phyloP scores from a whole-genome alignment of 371 early-diverging fungal species.

The Apophysomyces sp. region DNA sequence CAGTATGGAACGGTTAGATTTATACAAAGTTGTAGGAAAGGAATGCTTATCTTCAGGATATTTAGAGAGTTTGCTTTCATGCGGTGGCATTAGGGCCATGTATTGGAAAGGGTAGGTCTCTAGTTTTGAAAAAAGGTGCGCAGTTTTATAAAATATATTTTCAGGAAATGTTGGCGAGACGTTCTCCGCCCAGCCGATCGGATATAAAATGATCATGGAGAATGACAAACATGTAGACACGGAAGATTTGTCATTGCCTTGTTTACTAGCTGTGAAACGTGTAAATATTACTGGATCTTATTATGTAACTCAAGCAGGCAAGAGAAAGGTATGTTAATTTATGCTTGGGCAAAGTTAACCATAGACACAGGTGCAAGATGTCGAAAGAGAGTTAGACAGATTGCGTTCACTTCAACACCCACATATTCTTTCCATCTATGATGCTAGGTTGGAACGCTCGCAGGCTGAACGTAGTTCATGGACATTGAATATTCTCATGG shows the following conservation, averaged over 20 bases:
- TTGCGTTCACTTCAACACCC: slow-evolving; percentile 54
- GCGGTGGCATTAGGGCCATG: slow-evolving; percentile 43
- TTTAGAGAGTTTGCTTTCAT: slow-evolving; percentile 36
- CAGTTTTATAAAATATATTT: neutral
- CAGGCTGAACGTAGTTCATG: slow-evolving; percentile 33
- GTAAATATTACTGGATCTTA: slow-evolving; percentile 38
- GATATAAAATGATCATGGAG: slow-evolving; percentile 23
- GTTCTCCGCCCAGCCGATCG: slow-evolving; percentile 39
- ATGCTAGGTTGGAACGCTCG: slow-evolving; percentile 51
- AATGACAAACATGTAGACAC: slow-evolving; percentile 17
- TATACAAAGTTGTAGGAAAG: neutral
- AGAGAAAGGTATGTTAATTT: slow-evolving; percentile 29
- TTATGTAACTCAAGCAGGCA: slow-evolving; percentile 54
- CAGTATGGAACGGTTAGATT: slow-evolving; percentile 11
- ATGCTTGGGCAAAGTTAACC: neutral
- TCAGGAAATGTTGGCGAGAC: slow-evolving; percentile 37
- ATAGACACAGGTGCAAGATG: slow-evolving; percentile 44
- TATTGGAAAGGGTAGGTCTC: slow-evolving; percentile 22
- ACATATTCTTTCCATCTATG: slow-evolving; percentile 54
- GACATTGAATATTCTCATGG: slow-evolving; percentile 58
- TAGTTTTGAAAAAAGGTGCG: neutral
- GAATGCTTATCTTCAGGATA: neutral
- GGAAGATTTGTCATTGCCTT: slow-evolving; percentile 19
- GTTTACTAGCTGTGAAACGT: slow-evolving; percentile 38
- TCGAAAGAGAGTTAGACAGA: slow-evolving; percentile 62